A percentile compares a stretch with the other conserved stretches of the same genome.
Conservation (phyloP, 148 eudicot genomes). For the Nyssa sinensis region DNA sequence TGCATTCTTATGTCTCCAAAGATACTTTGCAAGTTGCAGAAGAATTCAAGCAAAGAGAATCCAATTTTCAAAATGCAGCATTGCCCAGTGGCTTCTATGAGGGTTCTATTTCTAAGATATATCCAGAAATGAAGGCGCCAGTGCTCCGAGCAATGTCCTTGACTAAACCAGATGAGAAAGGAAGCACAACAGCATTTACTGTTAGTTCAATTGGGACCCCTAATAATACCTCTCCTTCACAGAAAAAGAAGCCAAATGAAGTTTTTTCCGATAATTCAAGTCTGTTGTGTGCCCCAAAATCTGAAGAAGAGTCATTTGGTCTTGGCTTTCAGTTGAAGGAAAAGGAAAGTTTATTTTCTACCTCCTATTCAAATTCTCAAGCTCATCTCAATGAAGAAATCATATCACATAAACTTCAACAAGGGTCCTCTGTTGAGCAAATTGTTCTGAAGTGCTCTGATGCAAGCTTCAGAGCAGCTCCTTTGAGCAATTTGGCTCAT, state of each 20-base stretch:
- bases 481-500: background rate
- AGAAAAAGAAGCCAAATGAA: background rate
- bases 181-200: background rate
- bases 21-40: conserved; percentile 10
- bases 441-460: background rate
- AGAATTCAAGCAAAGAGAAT: conserved; percentile 1
- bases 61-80: background rate
- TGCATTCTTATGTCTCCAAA: conserved; percentile 11
- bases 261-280: conserved; percentile 14
- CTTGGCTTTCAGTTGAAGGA: conserved; percentile 3
- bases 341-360: background rate
- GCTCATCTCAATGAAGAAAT: background rate
- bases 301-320: conserved; percentile 23
- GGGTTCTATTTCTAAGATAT: conserved; percentile 16
- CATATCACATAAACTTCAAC: background rate
- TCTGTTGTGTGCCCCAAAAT: conserved; percentile 26
- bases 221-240: background rate
- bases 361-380: background rate
- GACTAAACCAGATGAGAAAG: conserved; percentile 14
- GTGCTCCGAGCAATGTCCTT: conserved; percentile 11
- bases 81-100: background rate
- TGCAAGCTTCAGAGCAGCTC: background rate
- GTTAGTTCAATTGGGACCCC: conserved; percentile 5
- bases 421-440: background rate
- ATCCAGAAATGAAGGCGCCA: conserved; percentile 14